phyloP scores from a whole-genome alignment of 1,284 basidiomycete species.

The Phenoliferia sp. region DNA sequence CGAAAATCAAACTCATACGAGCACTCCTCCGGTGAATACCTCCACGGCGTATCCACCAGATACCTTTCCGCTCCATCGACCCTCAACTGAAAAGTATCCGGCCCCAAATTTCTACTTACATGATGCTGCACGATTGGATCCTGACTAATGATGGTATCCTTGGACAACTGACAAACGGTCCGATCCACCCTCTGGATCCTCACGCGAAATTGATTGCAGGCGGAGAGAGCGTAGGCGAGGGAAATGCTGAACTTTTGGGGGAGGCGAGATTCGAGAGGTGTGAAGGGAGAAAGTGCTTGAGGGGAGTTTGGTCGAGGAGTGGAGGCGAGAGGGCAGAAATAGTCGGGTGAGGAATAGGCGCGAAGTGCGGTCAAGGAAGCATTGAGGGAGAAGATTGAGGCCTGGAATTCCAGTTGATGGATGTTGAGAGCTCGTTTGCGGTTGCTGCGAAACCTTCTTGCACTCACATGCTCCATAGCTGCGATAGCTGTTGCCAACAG shows the following conservation, averaged over 20 bases:
- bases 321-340: not conserved
- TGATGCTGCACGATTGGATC: not conserved
- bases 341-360: not conserved
- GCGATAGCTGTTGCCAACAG: not conserved
- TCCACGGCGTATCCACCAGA: slow-evolving; percentile 8
- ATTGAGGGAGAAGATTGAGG: not conserved
- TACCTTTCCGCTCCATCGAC: slow-evolving; percentile 14
- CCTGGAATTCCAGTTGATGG: not conserved
- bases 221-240: not conserved
- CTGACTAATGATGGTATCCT: slow-evolving; percentile 1
- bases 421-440: not conserved
- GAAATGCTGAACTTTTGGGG: not conserved
- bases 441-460: not conserved
- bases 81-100: slow-evolving; percentile 17
- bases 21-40: slow-evolving; percentile 8
- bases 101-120: slow-evolving; percentile 2
- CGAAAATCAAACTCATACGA: slow-evolving; percentile 12
- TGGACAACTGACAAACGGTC: not conserved
- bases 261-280: not conserved
- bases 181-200: not conserved
- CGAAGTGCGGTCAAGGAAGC: not conserved
- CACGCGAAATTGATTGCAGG: slow-evolving; percentile 1
- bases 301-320: not conserved
- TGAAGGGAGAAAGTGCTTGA: not conserved
- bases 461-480: not conserved